Evolutionary conservation across 176 grass and related monocot species (phyloP).

Genomic region (Saccharum officinarum): DNA sequence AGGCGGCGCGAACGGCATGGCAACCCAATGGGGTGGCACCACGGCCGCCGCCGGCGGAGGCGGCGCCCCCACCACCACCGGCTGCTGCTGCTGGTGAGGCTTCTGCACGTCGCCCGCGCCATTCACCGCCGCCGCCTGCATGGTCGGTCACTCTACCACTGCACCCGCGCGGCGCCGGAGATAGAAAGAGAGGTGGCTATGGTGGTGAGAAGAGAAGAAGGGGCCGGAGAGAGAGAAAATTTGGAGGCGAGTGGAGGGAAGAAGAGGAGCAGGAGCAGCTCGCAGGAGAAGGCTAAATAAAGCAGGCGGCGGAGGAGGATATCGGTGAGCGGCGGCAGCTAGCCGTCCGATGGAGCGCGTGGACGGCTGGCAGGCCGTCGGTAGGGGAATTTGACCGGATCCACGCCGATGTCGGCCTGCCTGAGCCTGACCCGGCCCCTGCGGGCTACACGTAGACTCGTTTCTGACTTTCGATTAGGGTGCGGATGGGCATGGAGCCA

Average conservation of each 20-base stretch:
- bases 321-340: background rate
- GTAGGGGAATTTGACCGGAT: slow-evolving; percentile 54
- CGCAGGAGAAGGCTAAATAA: slow-evolving; percentile 62
- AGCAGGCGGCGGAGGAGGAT: slow-evolving; percentile 51
- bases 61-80: slow-evolving; percentile 45
- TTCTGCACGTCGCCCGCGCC: slow-evolving; percentile 48
- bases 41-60: slow-evolving; percentile 18
- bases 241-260: slow-evolving; percentile 36
- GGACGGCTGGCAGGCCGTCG: slow-evolving; percentile 31
- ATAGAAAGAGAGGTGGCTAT: background rate
- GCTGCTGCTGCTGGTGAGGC: slow-evolving; percentile 46
- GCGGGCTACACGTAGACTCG: slow-evolving; percentile 43
- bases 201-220: background rate
- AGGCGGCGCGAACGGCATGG: slow-evolving; percentile 67
- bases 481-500: slow-evolving; percentile 39
- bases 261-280: slow-evolving; percentile 38
- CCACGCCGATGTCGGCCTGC: slow-evolving; percentile 52
- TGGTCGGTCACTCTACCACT: slow-evolving; percentile 33
- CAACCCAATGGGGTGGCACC: slow-evolving; percentile 54
- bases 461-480: slow-evolving; percentile 60
- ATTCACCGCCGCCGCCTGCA: slow-evolving; percentile 66
- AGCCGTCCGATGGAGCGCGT: slow-evolving; percentile 55
- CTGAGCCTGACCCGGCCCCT: slow-evolving; percentile 38
- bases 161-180: background rate
- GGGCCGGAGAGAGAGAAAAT: slow-evolving; percentile 18